Base-by-base conservation (phyloP, 495 filamentous ascomycete genomes). In the Amphirosellinia nigrospora region DNA sequence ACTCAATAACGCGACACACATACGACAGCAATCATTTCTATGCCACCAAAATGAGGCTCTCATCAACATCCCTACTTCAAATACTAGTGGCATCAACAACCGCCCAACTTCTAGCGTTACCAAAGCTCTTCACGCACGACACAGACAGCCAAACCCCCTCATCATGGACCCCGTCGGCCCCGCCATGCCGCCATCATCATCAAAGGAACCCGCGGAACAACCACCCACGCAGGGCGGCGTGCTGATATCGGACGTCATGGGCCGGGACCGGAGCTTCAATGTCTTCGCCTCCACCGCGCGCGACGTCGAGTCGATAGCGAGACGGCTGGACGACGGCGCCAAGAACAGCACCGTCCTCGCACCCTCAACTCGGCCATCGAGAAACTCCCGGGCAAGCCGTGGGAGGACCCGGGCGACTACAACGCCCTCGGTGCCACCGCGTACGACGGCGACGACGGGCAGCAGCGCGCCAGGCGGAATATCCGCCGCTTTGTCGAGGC, bases 341-440 rank as follows among this genome's bases (percentile, higher is more conserved):
- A 78, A 86, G 64, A 97, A 97, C 75, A 91, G 94, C 13, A 99
- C 96, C 0, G 92, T 99, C 32, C 86, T 99, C 0, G 96, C 96
- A 2, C 96, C 96, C 79, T 90, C 7, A 98, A 99, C 79, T 88
- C 87, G 46, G 93, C 88, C 1, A 88, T 99, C 70, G 90, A 90
- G 72, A 86, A 80, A 1, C 84, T 98, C 46, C 93, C 94, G 0
- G 84, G 92, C 67, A 98, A 98, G 76, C 96, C 96, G 2, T 99
- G 96, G 96, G 95, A 99, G 73, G 90, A 96, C 71, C 89, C 93
- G 0, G 80, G 88, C 46, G 96, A 99, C 66, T 97, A 97, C 77
- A 82, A 81, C 4, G 82, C 81, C 8, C 82, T 93, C 21, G 95
- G 95, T 0, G 82, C 87, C n/a, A 78, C 90, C 39, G 94, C 93